phyloP scores from a whole-genome alignment of 805 yeast species.

The Starmerella sp. region DNA sequence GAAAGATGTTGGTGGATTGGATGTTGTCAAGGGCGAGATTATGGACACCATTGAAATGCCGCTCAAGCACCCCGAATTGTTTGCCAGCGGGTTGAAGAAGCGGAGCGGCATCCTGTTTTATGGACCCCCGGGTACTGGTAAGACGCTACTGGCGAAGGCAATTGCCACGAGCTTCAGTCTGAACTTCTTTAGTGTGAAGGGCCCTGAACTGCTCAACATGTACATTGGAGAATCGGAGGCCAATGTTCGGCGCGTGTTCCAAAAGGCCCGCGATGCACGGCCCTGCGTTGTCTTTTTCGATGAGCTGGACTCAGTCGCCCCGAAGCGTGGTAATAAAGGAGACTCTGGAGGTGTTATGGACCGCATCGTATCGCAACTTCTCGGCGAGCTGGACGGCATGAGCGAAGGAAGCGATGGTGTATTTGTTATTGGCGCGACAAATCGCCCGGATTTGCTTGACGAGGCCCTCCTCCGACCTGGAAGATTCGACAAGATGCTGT shows the following conservation, averaged over 20 bases:
- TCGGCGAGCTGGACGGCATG: slow-evolving; percentile 96
- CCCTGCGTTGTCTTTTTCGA: slow-evolving; percentile 97
- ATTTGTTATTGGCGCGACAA: slow-evolving; percentile 97
- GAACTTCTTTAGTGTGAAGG: slow-evolving; percentile 92
- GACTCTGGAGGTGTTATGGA: slow-evolving; percentile 99
- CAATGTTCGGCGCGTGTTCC: slow-evolving; percentile 87
- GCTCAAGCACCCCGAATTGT: slow-evolving; percentile 79
- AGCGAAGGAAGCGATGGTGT: slow-evolving; percentile 74
- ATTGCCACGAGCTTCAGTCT: slow-evolving; percentile 91
- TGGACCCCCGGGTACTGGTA: slow-evolving; percentile 99
- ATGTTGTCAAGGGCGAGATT: slow-evolving; percentile 79
- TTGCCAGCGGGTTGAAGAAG: slow-evolving; percentile 79
- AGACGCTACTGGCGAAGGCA: slow-evolving; percentile 89
- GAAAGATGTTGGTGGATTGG: slow-evolving; percentile 97
- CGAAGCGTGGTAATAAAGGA: slow-evolving; percentile 96
- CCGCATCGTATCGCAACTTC: slow-evolving; percentile 85
- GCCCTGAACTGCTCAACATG: slow-evolving; percentile 94
- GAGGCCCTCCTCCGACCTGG: slow-evolving; percentile 92
- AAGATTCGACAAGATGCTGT: slow-evolving; percentile 88
- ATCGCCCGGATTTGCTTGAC: slow-evolving; percentile 88
- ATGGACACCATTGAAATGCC: slow-evolving; percentile 95
- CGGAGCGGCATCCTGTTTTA: slow-evolving; percentile 89
- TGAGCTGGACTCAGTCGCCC: slow-evolving; percentile 96
- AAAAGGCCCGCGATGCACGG: slow-evolving; percentile 87
- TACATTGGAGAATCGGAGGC: slow-evolving; percentile 98